These are phyloP conservation scores for Tetrapisispora pingtungensis DNA, from an alignment of 805 yeast species.

Conservation along the genomic window DNA sequence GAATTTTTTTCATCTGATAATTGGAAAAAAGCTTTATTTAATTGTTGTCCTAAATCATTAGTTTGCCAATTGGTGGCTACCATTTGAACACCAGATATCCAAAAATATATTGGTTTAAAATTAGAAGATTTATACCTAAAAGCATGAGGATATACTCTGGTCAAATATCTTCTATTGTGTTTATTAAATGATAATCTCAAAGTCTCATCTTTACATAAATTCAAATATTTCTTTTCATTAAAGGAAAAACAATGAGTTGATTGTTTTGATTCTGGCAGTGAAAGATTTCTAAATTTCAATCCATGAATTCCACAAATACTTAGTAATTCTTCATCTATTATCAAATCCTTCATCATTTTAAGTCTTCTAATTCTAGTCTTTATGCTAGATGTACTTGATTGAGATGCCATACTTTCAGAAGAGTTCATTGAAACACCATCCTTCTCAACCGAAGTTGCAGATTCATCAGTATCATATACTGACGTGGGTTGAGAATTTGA, in stretches of 20 bases:
- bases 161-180: slow-evolving; percentile 65
- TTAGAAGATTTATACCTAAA: slow-evolving; percentile 69
- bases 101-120: slow-evolving; percentile 66
- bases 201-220: slow-evolving; percentile 52
- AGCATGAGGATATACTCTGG: slow-evolving; percentile 83
- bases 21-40: slow-evolving; percentile 75
- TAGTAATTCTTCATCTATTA: slow-evolving; percentile 18
- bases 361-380: slow-evolving; percentile 27
- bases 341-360: slow-evolving; percentile 17
- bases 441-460: slow-evolving; percentile 26
- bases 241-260: slow-evolving; percentile 78
- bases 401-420: slow-evolving; percentile 8
- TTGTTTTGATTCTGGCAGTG: slow-evolving; percentile 76
- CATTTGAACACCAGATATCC: slow-evolving; percentile 86
- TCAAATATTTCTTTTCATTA: slow-evolving; percentile 58
- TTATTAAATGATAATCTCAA: slow-evolving; percentile 50
- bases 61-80: slow-evolving; percentile 98
- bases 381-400: slow-evolving; percentile 3
- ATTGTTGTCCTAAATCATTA: slow-evolving; percentile 77
- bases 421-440: slow-evolving; percentile 13
- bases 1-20: slow-evolving; percentile 33
- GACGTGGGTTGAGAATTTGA: slow-evolving; percentile 7
- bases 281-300: slow-evolving; percentile 65
- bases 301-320: slow-evolving; percentile 44
- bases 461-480: slow-evolving; percentile 22